These are phyloP conservation scores for Pythium myriotylum DNA, from an alignment of 352 stramenopile genomes.

Conservation along the genomic window DNA sequence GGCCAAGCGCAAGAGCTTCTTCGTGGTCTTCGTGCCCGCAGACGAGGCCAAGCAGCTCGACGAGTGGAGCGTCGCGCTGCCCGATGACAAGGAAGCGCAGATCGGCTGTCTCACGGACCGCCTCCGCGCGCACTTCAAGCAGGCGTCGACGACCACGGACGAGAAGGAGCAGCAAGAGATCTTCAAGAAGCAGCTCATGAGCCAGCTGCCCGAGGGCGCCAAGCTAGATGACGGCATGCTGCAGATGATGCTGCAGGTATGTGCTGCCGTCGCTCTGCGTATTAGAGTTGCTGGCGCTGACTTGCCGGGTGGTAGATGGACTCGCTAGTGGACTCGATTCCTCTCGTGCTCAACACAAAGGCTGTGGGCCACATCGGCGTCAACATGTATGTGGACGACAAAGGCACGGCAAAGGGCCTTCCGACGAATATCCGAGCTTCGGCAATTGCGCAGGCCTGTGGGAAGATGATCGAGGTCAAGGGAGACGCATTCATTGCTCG, in stretches of 20 bases:
- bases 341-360: slow-evolving; percentile 82
- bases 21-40: slow-evolving; percentile 68
- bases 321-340: slow-evolving; percentile 85
- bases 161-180: slow-evolving; percentile 64
- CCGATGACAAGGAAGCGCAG: slow-evolving; percentile 77
- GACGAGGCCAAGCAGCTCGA: slow-evolving; percentile 59
- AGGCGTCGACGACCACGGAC: slow-evolving; percentile 35
- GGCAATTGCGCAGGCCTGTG: slow-evolving; percentile 79
- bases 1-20: slow-evolving; percentile 59
- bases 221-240: slow-evolving; percentile 76
- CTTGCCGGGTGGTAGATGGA: slow-evolving; percentile 57
- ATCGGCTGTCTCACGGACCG: slow-evolving; percentile 83
- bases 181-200: slow-evolving; percentile 82
- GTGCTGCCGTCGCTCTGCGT: not conserved
- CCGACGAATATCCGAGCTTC: slow-evolving; percentile 78
- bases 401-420: slow-evolving; percentile 84
- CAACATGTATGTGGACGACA: slow-evolving; percentile 92
- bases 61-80: slow-evolving; percentile 72
- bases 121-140: slow-evolving; percentile 78
- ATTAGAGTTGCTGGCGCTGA: too few species aligned
- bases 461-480: slow-evolving; percentile 83
- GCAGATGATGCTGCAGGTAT: slow-evolving; percentile 78
- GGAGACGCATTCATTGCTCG: slow-evolving; percentile 89
- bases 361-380: slow-evolving; percentile 72
- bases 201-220: slow-evolving; percentile 66